Conservation (phyloP, 306 rosid genomes). For the Cotoneaster glaucophyllus region DNA sequence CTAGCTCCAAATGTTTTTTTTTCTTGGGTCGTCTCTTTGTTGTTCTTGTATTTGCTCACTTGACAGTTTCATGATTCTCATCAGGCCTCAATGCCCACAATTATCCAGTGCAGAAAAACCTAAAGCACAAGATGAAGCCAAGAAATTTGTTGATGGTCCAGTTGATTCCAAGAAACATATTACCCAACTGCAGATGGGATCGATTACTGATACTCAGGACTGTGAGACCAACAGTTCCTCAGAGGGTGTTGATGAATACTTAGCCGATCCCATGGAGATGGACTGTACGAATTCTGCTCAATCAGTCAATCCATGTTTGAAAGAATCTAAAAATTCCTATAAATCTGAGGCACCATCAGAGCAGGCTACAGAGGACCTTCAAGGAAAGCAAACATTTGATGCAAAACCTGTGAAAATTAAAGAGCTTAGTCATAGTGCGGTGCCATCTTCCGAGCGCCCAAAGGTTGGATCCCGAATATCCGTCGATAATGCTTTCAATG, state of each 20-base stretch:
- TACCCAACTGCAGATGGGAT: slow-evolving; percentile 15
- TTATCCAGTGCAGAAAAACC: slow-evolving; percentile 20
- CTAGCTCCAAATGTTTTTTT: neutral
- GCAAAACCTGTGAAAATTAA: slow-evolving; percentile 7
- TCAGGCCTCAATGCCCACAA: slow-evolving; percentile 38
- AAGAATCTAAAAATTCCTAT: slow-evolving; percentile 22
- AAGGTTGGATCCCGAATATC: slow-evolving; percentile 14
- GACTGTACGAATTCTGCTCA: slow-evolving; percentile 5
- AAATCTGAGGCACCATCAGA: neutral
- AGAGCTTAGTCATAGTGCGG: slow-evolving; percentile 21
- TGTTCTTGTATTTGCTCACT: neutral
- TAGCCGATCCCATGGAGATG: slow-evolving; percentile 46
- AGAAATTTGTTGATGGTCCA: slow-evolving; percentile 21
- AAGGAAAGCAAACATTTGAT: slow-evolving; percentile 13
- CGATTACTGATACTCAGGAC: slow-evolving; percentile 19
- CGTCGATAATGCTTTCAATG: neutral
- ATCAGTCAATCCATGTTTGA: slow-evolving; percentile 10
- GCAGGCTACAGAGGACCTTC: slow-evolving; percentile 9
- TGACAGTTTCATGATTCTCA: neutral
- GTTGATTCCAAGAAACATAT: slow-evolving; percentile 13
- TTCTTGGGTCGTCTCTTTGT: neutral
- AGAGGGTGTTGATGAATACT: slow-evolving; percentile 35
- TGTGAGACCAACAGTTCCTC: slow-evolving; percentile 26
- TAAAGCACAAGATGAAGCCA: slow-evolving; percentile 21
- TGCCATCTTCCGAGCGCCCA: slow-evolving; percentile 19